These are phyloP conservation scores for Colletotrichum ledebouriae DNA, from an alignment of 2,329 filamentous ascomycete genomes.

Conservation along the genomic window DNA sequence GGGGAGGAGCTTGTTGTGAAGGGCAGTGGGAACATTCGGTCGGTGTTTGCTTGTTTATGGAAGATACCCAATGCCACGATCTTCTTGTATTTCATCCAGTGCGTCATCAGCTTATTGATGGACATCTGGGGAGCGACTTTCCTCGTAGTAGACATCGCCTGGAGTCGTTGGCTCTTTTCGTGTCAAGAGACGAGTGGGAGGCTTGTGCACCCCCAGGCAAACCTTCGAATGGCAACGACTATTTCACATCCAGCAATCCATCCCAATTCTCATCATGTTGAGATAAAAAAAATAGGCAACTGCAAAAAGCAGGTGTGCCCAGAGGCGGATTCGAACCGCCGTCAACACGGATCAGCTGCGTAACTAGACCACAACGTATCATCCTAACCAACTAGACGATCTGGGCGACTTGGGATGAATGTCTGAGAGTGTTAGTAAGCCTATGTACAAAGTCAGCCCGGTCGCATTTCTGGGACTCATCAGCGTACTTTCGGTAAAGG, in stretches of 20 bases:
- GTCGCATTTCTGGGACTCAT: too few species aligned
- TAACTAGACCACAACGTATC: constrained; percentile 43
- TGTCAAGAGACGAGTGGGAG: too few species aligned
- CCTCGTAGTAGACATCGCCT: background rate
- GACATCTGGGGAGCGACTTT: background rate
- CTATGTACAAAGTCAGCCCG: too few species aligned
- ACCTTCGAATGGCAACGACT: too few species aligned
- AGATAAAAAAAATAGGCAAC: background rate
- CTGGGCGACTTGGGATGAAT: constrained; percentile 7
- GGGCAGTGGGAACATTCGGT: constrained; percentile 63
- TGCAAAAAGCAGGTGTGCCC: constrained; percentile 24
- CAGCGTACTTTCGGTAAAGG: too few species aligned
- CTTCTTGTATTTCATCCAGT: too few species aligned
- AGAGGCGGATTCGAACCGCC: constrained; percentile 43
- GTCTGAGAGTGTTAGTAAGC: accelerated
- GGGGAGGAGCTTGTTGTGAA: constrained; percentile 48
- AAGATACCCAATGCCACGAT: background rate
- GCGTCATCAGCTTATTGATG: background rate
- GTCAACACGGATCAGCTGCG: constrained; percentile 41
- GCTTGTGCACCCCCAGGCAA: too few species aligned
- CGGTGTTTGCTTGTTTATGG: constrained; percentile 51
- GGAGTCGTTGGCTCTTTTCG: too few species aligned
- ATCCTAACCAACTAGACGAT: constrained; percentile 44
- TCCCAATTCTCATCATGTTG: too few species aligned
- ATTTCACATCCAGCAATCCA: too few species aligned